phyloP scores from a whole-genome alignment of 2,329 filamentous ascomycete genomes.

The Fusarium udum region DNA sequence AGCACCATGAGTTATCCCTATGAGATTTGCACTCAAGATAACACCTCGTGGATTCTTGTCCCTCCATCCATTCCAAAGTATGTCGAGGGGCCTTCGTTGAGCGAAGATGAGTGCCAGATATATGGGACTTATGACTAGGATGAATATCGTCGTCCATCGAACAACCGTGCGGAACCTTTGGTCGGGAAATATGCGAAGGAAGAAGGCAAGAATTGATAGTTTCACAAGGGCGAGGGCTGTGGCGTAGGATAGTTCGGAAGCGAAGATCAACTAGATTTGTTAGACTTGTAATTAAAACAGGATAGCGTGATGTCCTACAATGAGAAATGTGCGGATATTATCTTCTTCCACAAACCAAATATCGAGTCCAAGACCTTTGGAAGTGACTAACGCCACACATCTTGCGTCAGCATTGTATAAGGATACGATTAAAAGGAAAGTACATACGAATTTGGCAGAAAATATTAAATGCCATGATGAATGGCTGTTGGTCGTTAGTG shows the following conservation, averaged over 20 bases:
- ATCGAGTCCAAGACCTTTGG: background rate
- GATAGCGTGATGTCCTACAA: background rate
- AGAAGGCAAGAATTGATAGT: background rate
- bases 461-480: background rate
- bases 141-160: background rate
- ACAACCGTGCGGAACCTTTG: background rate
- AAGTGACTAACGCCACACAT: background rate
- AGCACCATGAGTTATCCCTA: background rate
- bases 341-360: background rate
- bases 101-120: background rate
- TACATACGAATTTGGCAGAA: background rate
- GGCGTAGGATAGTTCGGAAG: background rate
- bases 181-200: slow-evolving; percentile 6
- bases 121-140: rapidly evolving
- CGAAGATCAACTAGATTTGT: background rate
- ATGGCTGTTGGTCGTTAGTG: background rate
- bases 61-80: slow-evolving; percentile 4
- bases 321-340: background rate
- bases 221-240: background rate
- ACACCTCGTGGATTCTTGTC: background rate
- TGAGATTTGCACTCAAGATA: background rate
- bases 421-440: rapidly evolving
- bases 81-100: background rate
- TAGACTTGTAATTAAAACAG: rapidly evolving
- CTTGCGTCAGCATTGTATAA: background rate